Percentiles rank a stretch among this genome's conserved stretches.
Evolutionary conservation across 164 flowering plant genomes (phyloP).

Genomic region (Macadamia tetraphylla): DNA sequence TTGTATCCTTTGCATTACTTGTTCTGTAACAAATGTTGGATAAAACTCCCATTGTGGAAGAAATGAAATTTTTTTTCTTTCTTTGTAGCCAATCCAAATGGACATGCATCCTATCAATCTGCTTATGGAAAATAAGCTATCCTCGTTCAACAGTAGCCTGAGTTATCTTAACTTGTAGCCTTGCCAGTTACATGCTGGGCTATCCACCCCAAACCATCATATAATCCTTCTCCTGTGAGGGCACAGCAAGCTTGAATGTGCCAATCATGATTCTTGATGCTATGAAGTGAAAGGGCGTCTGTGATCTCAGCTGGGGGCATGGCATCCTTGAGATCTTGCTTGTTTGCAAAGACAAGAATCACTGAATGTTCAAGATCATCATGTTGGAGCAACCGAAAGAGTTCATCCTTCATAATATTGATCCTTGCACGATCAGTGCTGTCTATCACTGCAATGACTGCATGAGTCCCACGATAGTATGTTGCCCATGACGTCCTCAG

Average conservation of each 20-base stretch:
- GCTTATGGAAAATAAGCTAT: constrained; percentile 4
- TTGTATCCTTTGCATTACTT: background rate
- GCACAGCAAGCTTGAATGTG: constrained; percentile 94
- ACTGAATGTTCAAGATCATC: constrained; percentile 59
- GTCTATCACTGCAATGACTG: constrained; percentile 68
- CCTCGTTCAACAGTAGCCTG: background rate
- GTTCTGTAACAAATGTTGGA: background rate
- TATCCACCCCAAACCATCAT: constrained; percentile 90
- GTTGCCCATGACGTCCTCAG: constrained; percentile 79
- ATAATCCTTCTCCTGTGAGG: constrained; percentile 82
- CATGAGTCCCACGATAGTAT: constrained; percentile 72
- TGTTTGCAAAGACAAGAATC: constrained; percentile 62
- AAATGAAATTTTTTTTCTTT: background rate
- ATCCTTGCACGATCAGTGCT: constrained; percentile 74
- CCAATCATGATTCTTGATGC: constrained; percentile 94
- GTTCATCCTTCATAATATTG: constrained; percentile 67
- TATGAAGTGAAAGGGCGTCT: constrained; percentile 83
- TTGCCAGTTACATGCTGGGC: constrained; percentile 81
- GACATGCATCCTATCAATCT: constrained; percentile 1
- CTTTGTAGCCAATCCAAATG: constrained; percentile 7
- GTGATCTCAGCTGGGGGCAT: constrained; percentile 92
- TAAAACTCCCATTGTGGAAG: constrained; percentile 3
- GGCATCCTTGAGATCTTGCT: constrained; percentile 90
- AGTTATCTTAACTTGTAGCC: constrained; percentile 35
- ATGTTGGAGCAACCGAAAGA: constrained; percentile 58